Evolutionary conservation across 176 grass and related monocot genomes (phyloP), one percentile per base, ranked within the genome.

Genomic region (Raddia distichophylla): DNA sequence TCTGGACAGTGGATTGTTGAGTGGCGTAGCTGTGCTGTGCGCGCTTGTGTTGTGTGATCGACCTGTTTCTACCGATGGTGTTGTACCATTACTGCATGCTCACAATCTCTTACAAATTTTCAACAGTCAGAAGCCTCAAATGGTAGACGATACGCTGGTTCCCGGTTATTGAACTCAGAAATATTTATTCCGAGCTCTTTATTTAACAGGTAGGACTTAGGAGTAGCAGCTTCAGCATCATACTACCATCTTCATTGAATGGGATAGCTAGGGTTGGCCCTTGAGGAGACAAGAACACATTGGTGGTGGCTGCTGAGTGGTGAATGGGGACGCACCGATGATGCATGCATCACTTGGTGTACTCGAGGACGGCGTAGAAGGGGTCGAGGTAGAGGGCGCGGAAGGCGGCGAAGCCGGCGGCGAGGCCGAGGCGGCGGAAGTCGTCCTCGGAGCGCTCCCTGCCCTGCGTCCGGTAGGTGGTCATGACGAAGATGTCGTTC

Each of bases 401-500:
- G 67, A 89, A 91, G 14, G 6, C 54, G 18, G 50, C 16, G 86
- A 98, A 98, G 10, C 92, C 88, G 0, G 50, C 88, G 10, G 56
- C 14, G 43, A 82, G n/a, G 3, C 92, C 90, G 7, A 98, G 88
- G 54, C 75, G 88, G 37, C 71, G 82, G 84, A 98, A 98, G 62
- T 95, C 92, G 4, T 98, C 84, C 74, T 98, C 83, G 0, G 92
- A 91, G 15, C 95, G 83, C 7, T 88, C 86, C 64, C 83, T 85
- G 11, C 95, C 90, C 71, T 86, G 90, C 0, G 90, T 94, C 47
- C 88, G 60, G 78, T 98, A 94, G 65, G 86, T 98, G 50, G 92
- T 59, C 95, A 98, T 98, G 77, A 98, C 92, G 17, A 93, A 98
- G 79, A 98, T 93, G 88, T 98, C 92, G 5, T 87, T 86, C 77